These are phyloP conservation scores for Cadophora sp. DNA, from an alignment of 2,329 filamentous ascomycete species.

Conservation along the genomic window DNA sequence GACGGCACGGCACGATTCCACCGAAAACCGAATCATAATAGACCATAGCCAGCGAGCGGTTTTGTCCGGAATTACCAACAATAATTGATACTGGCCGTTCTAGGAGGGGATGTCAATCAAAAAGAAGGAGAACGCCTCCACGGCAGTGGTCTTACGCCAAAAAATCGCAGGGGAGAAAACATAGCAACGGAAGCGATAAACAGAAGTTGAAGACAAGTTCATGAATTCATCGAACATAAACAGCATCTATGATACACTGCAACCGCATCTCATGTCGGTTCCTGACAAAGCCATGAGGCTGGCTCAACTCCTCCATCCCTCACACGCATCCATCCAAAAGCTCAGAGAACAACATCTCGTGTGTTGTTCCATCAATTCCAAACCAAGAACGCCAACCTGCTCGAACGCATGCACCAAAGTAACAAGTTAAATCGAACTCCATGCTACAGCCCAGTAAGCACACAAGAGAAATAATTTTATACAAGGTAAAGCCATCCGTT, in stretches of 20 bases:
- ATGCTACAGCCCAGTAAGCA: neutral
- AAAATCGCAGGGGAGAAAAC: no score
- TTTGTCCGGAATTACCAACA: no score
- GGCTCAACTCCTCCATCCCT: neutral
- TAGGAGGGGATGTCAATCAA: no score
- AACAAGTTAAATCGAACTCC: neutral
- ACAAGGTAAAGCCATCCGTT: neutral
- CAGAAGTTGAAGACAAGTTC: neutral
- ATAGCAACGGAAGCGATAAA: no score
- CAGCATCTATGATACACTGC: neutral
- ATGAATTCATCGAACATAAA: constrained; percentile 2
- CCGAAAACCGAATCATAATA: neutral
- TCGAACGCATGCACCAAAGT: neutral
- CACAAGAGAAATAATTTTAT: neutral
- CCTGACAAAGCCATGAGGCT: neutral
- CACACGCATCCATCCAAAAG: neutral
- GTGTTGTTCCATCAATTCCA: neutral
- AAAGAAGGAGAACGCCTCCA: no score
- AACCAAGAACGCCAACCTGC: neutral
- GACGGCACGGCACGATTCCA: neutral
- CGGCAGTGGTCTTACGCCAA: no score
- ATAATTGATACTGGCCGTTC: no score
- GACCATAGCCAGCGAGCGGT: no score
- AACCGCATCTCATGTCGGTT: neutral
- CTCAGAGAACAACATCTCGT: neutral